Evolutionary conservation across 371 early-diverging fungal species (phyloP), one percentile per base, ranked within the genome.

Genomic region (Umbelopsis sp.): DNA sequence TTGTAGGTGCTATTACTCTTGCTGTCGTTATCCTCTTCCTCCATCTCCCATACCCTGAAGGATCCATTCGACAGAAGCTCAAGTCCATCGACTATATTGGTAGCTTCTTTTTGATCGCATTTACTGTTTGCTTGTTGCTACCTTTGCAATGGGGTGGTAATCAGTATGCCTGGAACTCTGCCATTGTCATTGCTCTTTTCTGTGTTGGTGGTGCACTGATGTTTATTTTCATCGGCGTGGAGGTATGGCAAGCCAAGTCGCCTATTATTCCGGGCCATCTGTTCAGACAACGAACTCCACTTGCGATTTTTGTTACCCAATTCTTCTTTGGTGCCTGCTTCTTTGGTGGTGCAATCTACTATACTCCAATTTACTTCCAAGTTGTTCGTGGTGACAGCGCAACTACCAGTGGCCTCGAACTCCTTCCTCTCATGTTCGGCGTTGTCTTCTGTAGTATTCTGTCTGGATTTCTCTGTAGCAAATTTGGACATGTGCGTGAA

Each of bases 71-170:
- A 65, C 66, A 67, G 10, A 86, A 86, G 63, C 51, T 91, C 22
- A 72, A 71, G 16, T 72, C 76, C 6, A 73, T 91, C n/a, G 91
- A 91, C 67, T 78, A 77, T 44, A n/a, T 77, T 1, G 91, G 91
- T 10, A 80, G 87, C 0, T 52, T 84, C 6, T 65, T 83, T 14
- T 71, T 91, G 22, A 78, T 88, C 25, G 65, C 77, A 1, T 69
- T 79, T 8, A 81, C 86, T 5, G 74, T 89, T 1, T 78, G 80
- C 51, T 25, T 92, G 14, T 72, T 92, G 12, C 65, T 88, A 18
- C 85, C 86, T 0, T 69, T 89, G 32, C 83, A 83, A 18, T 84
- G 86, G 82, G 91, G 90, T 16, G 91, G 90, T 32, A 80, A 76
- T 46, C 66, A 73, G 14, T 87, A 83, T 52, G 70, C 86, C 2